Evolutionary conservation across 768 basidiomycete genomes (phyloP), one percentile per base, ranked within the genome.

Genomic region (Brasilioporus rufonigricans): DNA sequence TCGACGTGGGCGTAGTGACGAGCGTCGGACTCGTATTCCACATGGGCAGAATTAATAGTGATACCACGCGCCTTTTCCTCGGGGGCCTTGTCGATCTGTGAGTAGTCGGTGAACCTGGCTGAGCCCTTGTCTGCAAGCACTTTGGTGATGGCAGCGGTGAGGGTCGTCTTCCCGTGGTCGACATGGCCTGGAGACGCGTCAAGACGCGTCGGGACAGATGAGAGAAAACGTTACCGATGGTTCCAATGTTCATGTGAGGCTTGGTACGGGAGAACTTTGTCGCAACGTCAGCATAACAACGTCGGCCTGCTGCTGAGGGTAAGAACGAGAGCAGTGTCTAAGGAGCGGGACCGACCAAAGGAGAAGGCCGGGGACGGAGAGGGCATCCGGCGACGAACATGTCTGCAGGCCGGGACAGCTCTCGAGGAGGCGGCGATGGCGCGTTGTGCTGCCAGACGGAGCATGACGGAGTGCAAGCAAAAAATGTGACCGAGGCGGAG

Each of bases 61-160:
- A 99, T 99, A 74, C 97, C 97, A 71, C 97, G 92, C 57, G 96
- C 96, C 75, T 93, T 96, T 78, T 99, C 97, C 75, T 99, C 97
- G 3, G 97, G 97, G 10, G 97, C 97, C 79, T 91, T 98, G 89
- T 99, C 97, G 65, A 99, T 99, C 74, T 93, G 86, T 46, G 80
- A 84, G 78, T 99, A 99, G 80, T 94, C 95, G 59, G 95, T 91
- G 76, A 99, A 98, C 70, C 79, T 75, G 63, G 79, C 86, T 53
- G 85, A 85, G 55, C 91, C 91, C 43, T 75, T 72, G 60, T 83
- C 77, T 26, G 97, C 77, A 52, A 98, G 82, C 52, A 94, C 89
- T 71, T 91, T 98, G 64, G 97, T 99, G 66, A 96, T 95, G 55
- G 93, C 91, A 39, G 93, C 93, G 14, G 93, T 95, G 60, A 99